Conservation (phyloP, 768 basidiomycete species). For the Artomyces pyxidatus region DNA sequence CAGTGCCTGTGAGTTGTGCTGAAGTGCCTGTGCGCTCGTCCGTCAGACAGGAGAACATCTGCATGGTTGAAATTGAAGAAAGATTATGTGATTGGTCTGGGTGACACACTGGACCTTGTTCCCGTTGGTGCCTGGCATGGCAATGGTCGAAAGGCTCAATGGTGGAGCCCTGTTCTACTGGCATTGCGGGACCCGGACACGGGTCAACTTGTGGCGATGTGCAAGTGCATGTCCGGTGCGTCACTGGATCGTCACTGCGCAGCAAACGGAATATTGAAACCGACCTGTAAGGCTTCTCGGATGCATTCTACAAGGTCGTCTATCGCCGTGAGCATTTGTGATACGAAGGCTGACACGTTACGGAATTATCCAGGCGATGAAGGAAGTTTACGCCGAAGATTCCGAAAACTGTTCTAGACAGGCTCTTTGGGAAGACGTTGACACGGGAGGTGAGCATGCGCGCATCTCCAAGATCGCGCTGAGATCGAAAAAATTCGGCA, state of each 20-base stretch:
- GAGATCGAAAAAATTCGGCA: constrained; percentile 19
- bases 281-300: constrained; percentile 56
- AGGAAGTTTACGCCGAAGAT: constrained; percentile 54
- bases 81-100: constrained; percentile 76
- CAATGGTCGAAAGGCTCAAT: constrained; percentile 78
- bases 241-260: constrained; percentile 3
- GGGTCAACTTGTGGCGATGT: constrained; percentile 65
- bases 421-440: constrained; percentile 50
- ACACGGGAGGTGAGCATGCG: constrained; percentile 46
- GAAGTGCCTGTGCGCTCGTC: not conserved
- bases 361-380: constrained; percentile 39
- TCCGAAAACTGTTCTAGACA: constrained; percentile 45
- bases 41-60: constrained; percentile 67
- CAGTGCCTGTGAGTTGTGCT: too few species aligned
- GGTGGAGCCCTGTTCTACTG: constrained; percentile 89
- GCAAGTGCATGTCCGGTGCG: constrained; percentile 85
- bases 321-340: too few species aligned
- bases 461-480: not conserved
- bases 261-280: not conserved
- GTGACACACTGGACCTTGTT: constrained; percentile 67
- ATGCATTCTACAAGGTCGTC: constrained; percentile 67
- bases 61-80: constrained; percentile 93
- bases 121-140: constrained; percentile 86
- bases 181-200: constrained; percentile 61
- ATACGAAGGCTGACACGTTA: too few species aligned